A percentile compares a stretch with the other conserved stretches of the same genome.
Evolutionary conservation across 2,329 filamentous ascomycete genomes (phyloP).

Genomic region (Lachnum nothofagi): DNA sequence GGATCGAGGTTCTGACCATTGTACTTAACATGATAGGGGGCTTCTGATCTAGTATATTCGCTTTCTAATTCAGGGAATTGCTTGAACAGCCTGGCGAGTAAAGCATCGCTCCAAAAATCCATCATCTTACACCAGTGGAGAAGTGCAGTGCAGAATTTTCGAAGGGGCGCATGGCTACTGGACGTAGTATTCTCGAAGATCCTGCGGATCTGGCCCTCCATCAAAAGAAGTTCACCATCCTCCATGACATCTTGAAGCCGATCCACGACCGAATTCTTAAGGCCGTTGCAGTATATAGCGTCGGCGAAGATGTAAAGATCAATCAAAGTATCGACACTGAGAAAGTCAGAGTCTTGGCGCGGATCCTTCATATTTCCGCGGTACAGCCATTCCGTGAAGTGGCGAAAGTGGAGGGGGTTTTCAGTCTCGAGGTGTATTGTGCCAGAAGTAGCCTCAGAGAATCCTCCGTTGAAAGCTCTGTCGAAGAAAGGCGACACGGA

Average conservation of each 20-base stretch:
- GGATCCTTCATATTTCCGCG: too few species aligned
- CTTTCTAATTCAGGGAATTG: too few species aligned
- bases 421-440: not conserved
- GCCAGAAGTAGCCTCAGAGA: not conserved
- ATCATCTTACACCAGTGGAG: too few species aligned
- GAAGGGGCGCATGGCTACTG: not conserved
- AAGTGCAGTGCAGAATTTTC: not conserved
- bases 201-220: not conserved
- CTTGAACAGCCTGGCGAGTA: too few species aligned
- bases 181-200: not conserved
- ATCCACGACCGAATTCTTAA: not conserved
- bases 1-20: too few species aligned
- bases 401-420: not conserved
- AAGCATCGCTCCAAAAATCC: too few species aligned
- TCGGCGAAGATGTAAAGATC: not conserved
- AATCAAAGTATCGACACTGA: not conserved
- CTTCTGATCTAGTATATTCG: too few species aligned
- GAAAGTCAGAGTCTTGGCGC: too few species aligned
- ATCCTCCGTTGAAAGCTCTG: slow-evolving; percentile 6
- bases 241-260: not conserved
- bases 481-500: slow-evolving; percentile 13
- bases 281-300: not conserved
- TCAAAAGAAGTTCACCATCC: not conserved
- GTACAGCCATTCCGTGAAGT: not conserved
- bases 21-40: too few species aligned